Conservation (phyloP, 1,284 basidiomycete species). For the Trametes sp. region DNA sequence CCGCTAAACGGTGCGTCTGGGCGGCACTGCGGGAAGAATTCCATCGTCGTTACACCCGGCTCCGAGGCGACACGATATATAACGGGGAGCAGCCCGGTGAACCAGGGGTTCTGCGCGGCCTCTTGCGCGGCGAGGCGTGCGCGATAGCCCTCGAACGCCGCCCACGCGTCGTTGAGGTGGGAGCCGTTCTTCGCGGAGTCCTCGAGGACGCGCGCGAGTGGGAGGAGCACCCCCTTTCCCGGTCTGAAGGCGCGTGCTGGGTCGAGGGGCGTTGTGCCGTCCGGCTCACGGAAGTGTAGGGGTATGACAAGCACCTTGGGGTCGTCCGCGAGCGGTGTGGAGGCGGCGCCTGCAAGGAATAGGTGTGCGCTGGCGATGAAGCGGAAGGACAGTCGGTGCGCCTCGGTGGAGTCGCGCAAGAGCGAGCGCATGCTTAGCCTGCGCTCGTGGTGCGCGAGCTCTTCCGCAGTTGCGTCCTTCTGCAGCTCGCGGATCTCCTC, state of each 20-base stretch:
- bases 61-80: not conserved
- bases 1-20: not conserved
- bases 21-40: not conserved
- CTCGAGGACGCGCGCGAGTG: not conserved
- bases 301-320: not conserved
- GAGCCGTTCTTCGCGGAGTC: not conserved
- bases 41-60: not conserved
- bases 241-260: not conserved
- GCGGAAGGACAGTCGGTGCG: slow-evolving; percentile 2
- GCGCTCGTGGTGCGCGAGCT: not conserved
- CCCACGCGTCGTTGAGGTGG: not conserved
- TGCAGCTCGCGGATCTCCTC: not conserved
- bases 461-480: not conserved
- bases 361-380: not conserved
- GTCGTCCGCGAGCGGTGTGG: not conserved
- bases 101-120: not conserved
- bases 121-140: not conserved
- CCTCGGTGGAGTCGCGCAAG: slow-evolving; percentile 7
- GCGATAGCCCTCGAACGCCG: not conserved
- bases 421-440: not conserved
- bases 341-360: not conserved
- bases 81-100: slow-evolving; percentile 1
- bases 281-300: not conserved
- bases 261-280: not conserved
- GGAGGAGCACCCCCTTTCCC: not conserved